phyloP scores from a whole-genome alignment of 495 filamentous ascomycete species.

The Aspergillus heteromorphus region DNA sequence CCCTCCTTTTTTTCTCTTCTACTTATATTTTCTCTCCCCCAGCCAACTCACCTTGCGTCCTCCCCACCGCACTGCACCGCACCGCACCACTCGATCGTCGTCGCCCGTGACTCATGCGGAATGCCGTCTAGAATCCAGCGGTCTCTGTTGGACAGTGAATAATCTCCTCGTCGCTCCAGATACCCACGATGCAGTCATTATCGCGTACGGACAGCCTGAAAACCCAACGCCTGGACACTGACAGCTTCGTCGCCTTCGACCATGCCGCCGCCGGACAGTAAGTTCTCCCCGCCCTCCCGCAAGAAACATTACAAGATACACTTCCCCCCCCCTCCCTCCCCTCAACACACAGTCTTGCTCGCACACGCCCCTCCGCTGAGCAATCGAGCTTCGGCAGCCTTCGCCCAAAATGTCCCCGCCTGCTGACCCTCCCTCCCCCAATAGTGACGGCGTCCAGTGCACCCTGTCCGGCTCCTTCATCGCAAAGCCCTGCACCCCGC shows the following conservation, averaged over 20 bases:
- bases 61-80: too few species aligned
- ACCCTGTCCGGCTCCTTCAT: constrained; percentile 79
- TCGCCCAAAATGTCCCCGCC: background rate
- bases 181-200: constrained; percentile 29
- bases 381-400: background rate
- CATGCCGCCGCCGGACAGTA: constrained; percentile 93
- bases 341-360: too few species aligned
- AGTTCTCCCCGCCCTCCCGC: constrained; percentile 34
- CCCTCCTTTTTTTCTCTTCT: background rate
- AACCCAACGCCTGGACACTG: constrained; percentile 35
- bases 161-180: background rate
- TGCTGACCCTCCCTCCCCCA: background rate
- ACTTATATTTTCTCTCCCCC: background rate
- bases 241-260: constrained; percentile 65
- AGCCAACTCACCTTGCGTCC: background rate
- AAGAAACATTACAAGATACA: background rate
- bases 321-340: background rate
- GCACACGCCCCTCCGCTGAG: too few species aligned
- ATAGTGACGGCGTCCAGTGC: constrained; percentile 85
- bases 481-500: constrained; percentile 87
- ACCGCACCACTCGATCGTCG: background rate
- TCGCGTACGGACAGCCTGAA: constrained; percentile 34
- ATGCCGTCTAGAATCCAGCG: constrained; percentile 9
- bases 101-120: constrained; percentile 9
- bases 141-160: constrained; percentile 5